Conservation (phyloP, 331 rosid genomes). For the Prunus yedoensis region DNA sequence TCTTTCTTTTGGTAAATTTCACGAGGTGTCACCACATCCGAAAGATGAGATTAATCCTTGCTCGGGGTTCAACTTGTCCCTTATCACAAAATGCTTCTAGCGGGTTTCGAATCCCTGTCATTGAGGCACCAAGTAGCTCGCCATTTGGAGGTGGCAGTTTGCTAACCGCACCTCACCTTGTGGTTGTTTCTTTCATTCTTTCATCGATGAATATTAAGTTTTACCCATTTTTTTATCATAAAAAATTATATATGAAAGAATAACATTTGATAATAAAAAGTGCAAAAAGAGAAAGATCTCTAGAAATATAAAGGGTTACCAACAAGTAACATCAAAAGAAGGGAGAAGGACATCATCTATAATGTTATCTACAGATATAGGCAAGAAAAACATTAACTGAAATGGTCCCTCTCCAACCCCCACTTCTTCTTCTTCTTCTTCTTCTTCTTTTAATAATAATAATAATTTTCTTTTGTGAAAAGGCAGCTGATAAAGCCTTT, state of each 20-base stretch:
- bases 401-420: conserved; percentile 33
- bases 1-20: no score
- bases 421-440: conserved; percentile 21
- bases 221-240: no score
- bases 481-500: conserved; percentile 22
- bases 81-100: fast-evolving
- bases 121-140: no score
- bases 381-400: conserved; percentile 17
- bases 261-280: no score
- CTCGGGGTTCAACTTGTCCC: fast-evolving
- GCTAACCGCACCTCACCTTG: no score
- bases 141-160: no score
- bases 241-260: no score
- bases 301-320: neutral
- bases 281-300: neutral
- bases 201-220: no score
- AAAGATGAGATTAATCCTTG: fast-evolving
- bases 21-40: fast-evolving
- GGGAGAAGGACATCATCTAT: conserved; percentile 21
- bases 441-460: neutral
- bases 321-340: conserved; percentile 19
- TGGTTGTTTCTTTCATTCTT: no score
- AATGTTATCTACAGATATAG: neutral
- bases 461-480: conserved; percentile 13
- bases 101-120: fast-evolving